These are phyloP conservation scores for Trichoderma sp. DNA, from an alignment of 2,329 filamentous ascomycete species.

Conservation along the genomic window DNA sequence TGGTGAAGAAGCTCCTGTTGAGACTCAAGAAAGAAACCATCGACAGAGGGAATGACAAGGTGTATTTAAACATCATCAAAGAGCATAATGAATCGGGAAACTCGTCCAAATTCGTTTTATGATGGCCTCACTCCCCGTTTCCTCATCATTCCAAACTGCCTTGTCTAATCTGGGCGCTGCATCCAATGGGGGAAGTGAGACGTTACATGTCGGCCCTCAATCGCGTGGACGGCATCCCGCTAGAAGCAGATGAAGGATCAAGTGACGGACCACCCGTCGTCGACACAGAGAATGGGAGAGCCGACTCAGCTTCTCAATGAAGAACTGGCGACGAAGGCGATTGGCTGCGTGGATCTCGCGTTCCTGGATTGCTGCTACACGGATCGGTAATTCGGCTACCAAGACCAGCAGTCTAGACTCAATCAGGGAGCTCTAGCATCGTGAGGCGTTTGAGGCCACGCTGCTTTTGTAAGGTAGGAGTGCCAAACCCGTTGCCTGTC, in stretches of 20 bases:
- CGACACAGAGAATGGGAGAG: background rate
- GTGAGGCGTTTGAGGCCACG: constrained; percentile 13
- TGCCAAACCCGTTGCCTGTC: background rate
- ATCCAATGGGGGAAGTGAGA: constrained; percentile 10
- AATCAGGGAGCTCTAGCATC: constrained; percentile 11
- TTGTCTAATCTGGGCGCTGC: background rate
- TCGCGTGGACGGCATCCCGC: background rate
- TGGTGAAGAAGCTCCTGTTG: constrained; percentile 10
- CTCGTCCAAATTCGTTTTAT: background rate
- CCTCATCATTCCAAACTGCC: background rate
- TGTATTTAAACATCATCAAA: background rate
- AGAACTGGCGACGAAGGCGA: background rate
- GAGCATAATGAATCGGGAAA: background rate
- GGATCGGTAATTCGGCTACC: constrained; percentile 15
- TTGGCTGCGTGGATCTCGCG: constrained; percentile 11
- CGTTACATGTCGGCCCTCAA: constrained; percentile 9
- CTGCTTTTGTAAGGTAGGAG: constrained; percentile 17
- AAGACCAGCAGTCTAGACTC: background rate
- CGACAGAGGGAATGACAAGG: background rate
- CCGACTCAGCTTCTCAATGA: constrained; percentile 10
- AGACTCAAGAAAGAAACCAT: background rate
- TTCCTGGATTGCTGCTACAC: constrained; percentile 19
- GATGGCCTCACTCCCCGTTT: background rate
- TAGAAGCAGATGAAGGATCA: constrained; percentile 14
- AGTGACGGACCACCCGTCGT: constrained; percentile 1